phyloP scores from a whole-genome alignment of 176 grass and related monocot genomes.

The Carex kokanica region DNA sequence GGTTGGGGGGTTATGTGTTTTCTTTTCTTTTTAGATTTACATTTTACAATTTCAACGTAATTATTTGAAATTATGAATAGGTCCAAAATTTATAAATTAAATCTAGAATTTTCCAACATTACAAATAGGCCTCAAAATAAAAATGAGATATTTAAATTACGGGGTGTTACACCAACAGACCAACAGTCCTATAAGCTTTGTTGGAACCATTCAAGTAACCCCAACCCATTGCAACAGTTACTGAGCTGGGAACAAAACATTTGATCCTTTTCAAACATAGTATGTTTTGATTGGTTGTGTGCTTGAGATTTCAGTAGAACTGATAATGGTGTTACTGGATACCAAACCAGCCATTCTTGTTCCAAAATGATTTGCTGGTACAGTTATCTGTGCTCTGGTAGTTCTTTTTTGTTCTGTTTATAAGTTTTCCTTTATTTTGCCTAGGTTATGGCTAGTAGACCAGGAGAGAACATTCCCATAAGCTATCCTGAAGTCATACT shows the following conservation, averaged over 20 bases:
- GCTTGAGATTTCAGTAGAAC: not conserved
- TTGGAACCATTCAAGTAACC: not conserved
- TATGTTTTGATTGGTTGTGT: not conserved
- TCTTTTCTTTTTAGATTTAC: too few species aligned
- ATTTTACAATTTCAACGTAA: too few species aligned
- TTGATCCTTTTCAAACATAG: not conserved
- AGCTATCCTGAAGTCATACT: constrained; percentile 70
- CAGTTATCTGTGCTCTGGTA: not conserved
- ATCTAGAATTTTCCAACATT: too few species aligned
- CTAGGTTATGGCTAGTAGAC: constrained; percentile 45
- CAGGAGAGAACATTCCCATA: constrained; percentile 55
- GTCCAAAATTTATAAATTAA: too few species aligned
- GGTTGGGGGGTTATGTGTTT: too few species aligned
- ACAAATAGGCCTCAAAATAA: too few species aligned
- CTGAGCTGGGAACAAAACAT: not conserved
- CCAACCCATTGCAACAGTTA: not conserved
- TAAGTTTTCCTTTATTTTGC: constrained; percentile 21
- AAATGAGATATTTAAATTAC: too few species aligned
- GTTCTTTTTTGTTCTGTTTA: not conserved
- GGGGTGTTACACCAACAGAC: too few species aligned
- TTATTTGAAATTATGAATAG: too few species aligned
- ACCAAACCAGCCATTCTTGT: not conserved
- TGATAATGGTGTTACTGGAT: not conserved
- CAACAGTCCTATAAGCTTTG: not conserved
- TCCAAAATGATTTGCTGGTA: not conserved